A percentile compares a stretch with the other conserved stretches of the same genome.
Evolutionary conservation across 176 grass and related monocot genomes (phyloP).

Genomic region (Aechmea fasciata): DNA sequence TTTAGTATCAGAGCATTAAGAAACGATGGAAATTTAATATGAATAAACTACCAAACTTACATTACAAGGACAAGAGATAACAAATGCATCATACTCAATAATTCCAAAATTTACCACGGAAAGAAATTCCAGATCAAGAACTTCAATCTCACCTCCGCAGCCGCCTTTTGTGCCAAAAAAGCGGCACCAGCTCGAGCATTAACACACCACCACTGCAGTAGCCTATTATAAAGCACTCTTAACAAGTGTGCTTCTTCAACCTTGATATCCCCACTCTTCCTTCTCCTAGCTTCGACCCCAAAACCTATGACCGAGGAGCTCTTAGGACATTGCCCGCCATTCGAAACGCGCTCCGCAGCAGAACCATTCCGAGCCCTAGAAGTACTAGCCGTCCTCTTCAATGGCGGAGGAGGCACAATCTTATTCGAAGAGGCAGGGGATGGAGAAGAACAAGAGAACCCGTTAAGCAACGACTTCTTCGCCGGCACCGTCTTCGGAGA

Average conservation of each 20-base stretch:
- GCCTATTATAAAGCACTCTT: slow-evolving; percentile 53
- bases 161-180: slow-evolving; percentile 40
- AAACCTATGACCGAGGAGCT: slow-evolving; percentile 38
- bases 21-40: not conserved
- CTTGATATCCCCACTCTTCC: slow-evolving; percentile 55
- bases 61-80: not conserved
- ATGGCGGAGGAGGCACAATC: slow-evolving; percentile 29
- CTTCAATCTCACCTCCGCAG: slow-evolving; percentile 57
- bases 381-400: slow-evolving; percentile 56
- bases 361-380: slow-evolving; percentile 34
- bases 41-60: not conserved
- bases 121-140: not conserved
- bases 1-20: not conserved
- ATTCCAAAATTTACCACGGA: not conserved
- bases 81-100: not conserved
- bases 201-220: slow-evolving; percentile 81
- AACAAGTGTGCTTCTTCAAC: slow-evolving; percentile 59
- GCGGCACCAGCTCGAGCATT: slow-evolving; percentile 59
- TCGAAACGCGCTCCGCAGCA: not conserved
- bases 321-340: slow-evolving; percentile 36
- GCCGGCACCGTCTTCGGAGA: slow-evolving; percentile 6
- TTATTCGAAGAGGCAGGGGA: slow-evolving; percentile 37
- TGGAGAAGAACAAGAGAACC: slow-evolving; percentile 18
- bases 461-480: slow-evolving; percentile 51
- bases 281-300: slow-evolving; percentile 46